Evolutionary conservation across 1,284 basidiomycete species (phyloP).

Genomic region (Anthracocystis panici-leucophaei): DNA sequence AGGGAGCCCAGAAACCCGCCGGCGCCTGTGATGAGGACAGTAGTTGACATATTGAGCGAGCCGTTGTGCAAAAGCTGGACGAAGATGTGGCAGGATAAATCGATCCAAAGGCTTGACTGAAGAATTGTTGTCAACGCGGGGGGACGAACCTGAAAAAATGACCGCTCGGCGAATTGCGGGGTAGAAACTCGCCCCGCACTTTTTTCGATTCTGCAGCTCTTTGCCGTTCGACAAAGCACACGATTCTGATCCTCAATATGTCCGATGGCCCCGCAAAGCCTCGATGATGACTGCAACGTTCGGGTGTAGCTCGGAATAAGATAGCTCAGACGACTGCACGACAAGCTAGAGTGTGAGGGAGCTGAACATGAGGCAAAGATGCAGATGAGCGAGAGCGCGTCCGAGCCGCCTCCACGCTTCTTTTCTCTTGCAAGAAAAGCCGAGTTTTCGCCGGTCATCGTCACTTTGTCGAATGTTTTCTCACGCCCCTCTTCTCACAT

Average conservation of each 20-base stretch:
- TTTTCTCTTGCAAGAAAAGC: not conserved
- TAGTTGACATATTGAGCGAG: slow-evolving; percentile 19
- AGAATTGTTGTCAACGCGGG: slow-evolving; percentile 1
- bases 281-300: not conserved
- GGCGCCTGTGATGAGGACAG: slow-evolving; percentile 54
- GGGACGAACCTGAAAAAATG: not conserved
- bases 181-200: not conserved
- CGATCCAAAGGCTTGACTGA: too few relatives aligned
- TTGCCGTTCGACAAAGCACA: not conserved
- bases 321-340: too few relatives aligned
- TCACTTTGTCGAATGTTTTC: not conserved
- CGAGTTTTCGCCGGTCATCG: slow-evolving; percentile 2
- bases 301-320: too few relatives aligned
- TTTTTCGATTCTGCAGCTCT: not conserved
- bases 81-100: not conserved
- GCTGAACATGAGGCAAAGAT: not conserved
- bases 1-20: slow-evolving; percentile 54
- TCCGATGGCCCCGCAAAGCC: not conserved
- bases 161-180: not conserved
- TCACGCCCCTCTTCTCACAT: not conserved
- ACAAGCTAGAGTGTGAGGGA: too few relatives aligned
- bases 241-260: too few relatives aligned
- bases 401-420: slow-evolving; percentile 28
- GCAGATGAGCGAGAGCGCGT: slow-evolving; percentile 8
- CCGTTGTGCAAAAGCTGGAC: not conserved